Base-by-base conservation (phyloP, 208 protist species). In the Trypanosomatidae sp. region DNA sequence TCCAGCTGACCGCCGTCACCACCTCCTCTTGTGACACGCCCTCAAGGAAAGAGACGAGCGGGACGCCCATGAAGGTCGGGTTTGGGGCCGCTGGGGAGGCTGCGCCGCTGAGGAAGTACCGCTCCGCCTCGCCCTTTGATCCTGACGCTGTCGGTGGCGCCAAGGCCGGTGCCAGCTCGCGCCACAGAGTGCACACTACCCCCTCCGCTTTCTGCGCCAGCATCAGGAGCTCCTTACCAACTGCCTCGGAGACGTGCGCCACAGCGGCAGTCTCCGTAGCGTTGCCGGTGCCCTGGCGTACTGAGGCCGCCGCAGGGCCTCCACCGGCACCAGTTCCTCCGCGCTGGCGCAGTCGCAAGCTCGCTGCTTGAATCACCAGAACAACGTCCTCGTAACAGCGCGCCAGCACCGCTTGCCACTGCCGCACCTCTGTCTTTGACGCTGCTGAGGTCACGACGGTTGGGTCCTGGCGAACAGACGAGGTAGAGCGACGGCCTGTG, bases 291-390 rank as follows among this genome's bases (percentile, higher is more conserved):
- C 22, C 50, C 19, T 22, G 3, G 36, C 25, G 49, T 22, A 28
- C 22, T 50, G 17, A 22, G 33, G 36, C 49, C 12, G 74, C 44
- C 2, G 47, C 33, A 0, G 62, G n/a, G 41, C 30, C 41, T 33
- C 59, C 47, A 39, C 22, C 62, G 0, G 30, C 67, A 3, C 25
- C 47, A 13, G 43, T 43, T 13, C 69, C 69, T 30, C 75, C 76
- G 19, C 76, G 76, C 39, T 80, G 76, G 3, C 69, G 69, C 55
- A 80, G 56, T 1, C 76, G 76, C 65, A 74, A 43, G 17, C 69
- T 80, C 19, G 76, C 76, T 15, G 76, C 76, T 46, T 80, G 76
- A 28, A 74, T 47, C 2, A 80, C 70, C 12, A 75, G 15, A 52
- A 80, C 60, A 22, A 80, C 44, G 17, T 72, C 36, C 9, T 80